A percentile compares a stretch with the other conserved stretches of the same genome.
Conservation (phyloP, 1,284 basidiomycete genomes). For the Cryptococcus depauperatus region DNA sequence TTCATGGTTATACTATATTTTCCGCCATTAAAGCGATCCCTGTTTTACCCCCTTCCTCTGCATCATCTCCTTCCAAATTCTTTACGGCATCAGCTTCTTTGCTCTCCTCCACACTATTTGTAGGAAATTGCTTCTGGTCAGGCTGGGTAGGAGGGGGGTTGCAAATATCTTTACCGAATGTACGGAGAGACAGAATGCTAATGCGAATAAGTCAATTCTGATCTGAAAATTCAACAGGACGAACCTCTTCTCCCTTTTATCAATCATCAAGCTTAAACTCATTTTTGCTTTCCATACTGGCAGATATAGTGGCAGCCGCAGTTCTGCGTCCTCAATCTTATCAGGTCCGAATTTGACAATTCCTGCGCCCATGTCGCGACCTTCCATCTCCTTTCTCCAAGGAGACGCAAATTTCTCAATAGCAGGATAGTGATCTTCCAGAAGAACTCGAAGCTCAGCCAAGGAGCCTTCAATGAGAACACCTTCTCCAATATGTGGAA, state of each 20-base stretch:
- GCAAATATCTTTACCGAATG: constrained; percentile 41
- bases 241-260: constrained; percentile 88
- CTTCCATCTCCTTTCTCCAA: constrained; percentile 19
- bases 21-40: neutral
- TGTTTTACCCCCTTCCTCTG: constrained; percentile 1
- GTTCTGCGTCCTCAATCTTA: constrained; percentile 51
- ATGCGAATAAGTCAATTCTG: neutral
- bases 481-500: constrained; percentile 64
- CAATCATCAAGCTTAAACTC: constrained; percentile 79
- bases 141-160: constrained; percentile 25
- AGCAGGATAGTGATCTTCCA: constrained; percentile 71
- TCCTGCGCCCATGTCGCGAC: constrained; percentile 55
- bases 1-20: neutral
- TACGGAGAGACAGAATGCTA: constrained; percentile 38
- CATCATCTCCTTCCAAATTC: constrained; percentile 23
- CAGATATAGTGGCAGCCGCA: constrained; percentile 62
- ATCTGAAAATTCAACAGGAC: neutral
- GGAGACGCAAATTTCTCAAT: constrained; percentile 53
- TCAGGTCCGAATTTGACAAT: constrained; percentile 60
- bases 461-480: constrained; percentile 59
- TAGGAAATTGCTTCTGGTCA: constrained; percentile 5
- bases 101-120: constrained; percentile 5
- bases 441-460: constrained; percentile 56
- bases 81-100: constrained; percentile 11
- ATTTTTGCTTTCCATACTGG: constrained; percentile 87